Conservation (phyloP, 768 basidiomycete species). For the Steccherinum ochraceum region DNA sequence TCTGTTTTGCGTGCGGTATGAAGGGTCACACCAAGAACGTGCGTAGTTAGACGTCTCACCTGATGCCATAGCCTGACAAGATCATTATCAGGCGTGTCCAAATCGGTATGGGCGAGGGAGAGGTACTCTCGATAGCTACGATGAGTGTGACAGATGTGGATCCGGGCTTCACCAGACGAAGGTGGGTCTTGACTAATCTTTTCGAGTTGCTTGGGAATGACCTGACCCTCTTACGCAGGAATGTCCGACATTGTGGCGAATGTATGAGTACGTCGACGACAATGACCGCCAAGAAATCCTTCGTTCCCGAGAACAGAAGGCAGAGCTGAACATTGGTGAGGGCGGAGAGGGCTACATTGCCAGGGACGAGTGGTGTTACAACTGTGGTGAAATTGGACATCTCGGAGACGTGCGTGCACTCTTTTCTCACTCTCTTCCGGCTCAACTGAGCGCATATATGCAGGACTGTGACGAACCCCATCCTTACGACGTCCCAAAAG, state of each 20-base stretch:
- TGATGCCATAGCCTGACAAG: background rate
- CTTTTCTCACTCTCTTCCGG: background rate
- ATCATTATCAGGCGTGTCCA: constrained; percentile 53
- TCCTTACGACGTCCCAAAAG: constrained; percentile 35
- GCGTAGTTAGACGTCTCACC: constrained; percentile 13
- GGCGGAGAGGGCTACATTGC: constrained; percentile 80
- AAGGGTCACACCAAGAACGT: constrained; percentile 75
- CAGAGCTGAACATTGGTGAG: constrained; percentile 45
- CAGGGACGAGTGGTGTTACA: constrained; percentile 74
- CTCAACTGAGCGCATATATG: background rate
- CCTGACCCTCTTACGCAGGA: too few species aligned
- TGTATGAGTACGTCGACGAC: constrained; percentile 66
- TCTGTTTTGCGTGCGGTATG: constrained; percentile 77
- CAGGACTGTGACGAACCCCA: constrained; percentile 56
- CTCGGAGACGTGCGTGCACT: constrained; percentile 64
- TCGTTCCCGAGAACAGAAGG: constrained; percentile 41
- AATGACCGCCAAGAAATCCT: constrained; percentile 43
- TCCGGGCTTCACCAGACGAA: constrained; percentile 57
- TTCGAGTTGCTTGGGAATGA: background rate
- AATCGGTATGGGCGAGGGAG: constrained; percentile 43
- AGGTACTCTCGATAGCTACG: constrained; percentile 22
- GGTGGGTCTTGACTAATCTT: constrained; percentile 27
- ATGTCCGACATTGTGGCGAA: constrained; percentile 78
- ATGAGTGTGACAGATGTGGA: constrained; percentile 66
- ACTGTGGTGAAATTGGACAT: constrained; percentile 68